These are phyloP conservation scores for Coemansia sp. DNA, from an alignment of 192 early-diverging fungal genomes.

Conservation along the genomic window DNA sequence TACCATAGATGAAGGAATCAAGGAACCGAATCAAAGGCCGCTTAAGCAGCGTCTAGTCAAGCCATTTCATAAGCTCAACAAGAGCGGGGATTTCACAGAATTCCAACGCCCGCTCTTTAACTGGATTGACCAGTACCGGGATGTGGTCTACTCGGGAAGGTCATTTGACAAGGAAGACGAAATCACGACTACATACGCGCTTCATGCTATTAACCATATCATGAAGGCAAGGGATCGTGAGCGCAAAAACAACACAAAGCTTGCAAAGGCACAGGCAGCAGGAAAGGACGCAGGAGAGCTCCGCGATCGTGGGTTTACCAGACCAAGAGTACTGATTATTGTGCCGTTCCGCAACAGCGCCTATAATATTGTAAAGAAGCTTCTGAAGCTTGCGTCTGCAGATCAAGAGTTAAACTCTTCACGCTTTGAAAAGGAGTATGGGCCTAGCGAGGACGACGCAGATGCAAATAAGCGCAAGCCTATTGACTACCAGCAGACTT, in stretches of 20 bases:
- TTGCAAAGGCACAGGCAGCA: slow-evolving; percentile 63
- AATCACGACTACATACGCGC: slow-evolving; percentile 68
- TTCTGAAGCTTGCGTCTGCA: slow-evolving; percentile 75
- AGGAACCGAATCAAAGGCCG: slow-evolving; percentile 22
- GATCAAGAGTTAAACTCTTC: slow-evolving; percentile 83
- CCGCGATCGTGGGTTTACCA: slow-evolving; percentile 94
- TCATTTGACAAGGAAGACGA: slow-evolving; percentile 63
- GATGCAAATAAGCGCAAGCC: slow-evolving; percentile 59
- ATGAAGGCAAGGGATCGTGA: slow-evolving; percentile 68
- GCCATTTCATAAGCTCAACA: slow-evolving; percentile 42
- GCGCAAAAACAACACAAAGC: slow-evolving; percentile 73
- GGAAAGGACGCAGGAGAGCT: slow-evolving; percentile 69
- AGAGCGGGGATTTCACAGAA: slow-evolving; percentile 24
- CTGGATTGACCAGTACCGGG: slow-evolving; percentile 72
- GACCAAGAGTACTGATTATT: slow-evolving; percentile 88
- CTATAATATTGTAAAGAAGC: slow-evolving; percentile 72
- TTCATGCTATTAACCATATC: slow-evolving; percentile 93
- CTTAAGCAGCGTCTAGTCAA: slow-evolving; percentile 34
- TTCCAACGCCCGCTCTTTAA: slow-evolving; percentile 64
- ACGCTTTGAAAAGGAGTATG: slow-evolving; percentile 79
- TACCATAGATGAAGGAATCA: slow-evolving; percentile 24
- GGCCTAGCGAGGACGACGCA: slow-evolving; percentile 63
- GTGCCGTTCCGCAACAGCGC: slow-evolving; percentile 84
- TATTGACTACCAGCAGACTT: slow-evolving; percentile 78
- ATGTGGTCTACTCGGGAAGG: slow-evolving; percentile 72